Conservation (phyloP, 2,329 filamentous ascomycete species). For the Incumbomyces delicatus region DNA sequence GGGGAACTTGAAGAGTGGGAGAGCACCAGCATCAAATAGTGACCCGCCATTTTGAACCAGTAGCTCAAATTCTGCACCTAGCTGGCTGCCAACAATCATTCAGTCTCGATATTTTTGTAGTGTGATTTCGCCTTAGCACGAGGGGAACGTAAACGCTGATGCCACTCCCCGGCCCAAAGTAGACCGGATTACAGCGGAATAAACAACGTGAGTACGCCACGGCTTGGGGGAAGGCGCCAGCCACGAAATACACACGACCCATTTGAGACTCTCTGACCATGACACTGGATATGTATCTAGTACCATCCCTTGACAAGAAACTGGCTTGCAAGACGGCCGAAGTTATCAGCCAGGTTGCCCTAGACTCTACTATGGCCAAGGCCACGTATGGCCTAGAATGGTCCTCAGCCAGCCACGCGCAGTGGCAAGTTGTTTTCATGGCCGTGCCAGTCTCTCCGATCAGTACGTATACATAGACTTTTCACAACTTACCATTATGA, state of each 20-base stretch:
- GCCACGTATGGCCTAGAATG: too few relatives aligned
- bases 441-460: too few relatives aligned
- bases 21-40: constrained; percentile 39
- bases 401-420: too few relatives aligned
- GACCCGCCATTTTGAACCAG: constrained; percentile 36
- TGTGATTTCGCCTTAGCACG: constrained; percentile 52
- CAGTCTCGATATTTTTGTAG: constrained; percentile 12
- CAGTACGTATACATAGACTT: too few relatives aligned
- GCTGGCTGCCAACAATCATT: constrained; percentile 26
- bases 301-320: constrained; percentile 36
- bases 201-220: constrained; percentile 55
- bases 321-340: constrained; percentile 26
- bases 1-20: constrained; percentile 39
- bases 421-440: too few relatives aligned
- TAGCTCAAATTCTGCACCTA: constrained; percentile 32
- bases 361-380: constrained; percentile 7
- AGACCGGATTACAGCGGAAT: constrained; percentile 65
- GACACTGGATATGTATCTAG: constrained; percentile 34
- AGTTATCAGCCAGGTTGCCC: constrained; percentile 28
- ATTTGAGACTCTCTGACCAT: constrained; percentile 66
- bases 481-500: too few relatives aligned
- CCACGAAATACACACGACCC: constrained; percentile 63
- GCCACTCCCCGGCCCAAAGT: constrained; percentile 77
- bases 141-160: constrained; percentile 77
- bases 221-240: constrained; percentile 68